Conservation (phyloP, 2,329 filamentous ascomycete species). For the Sclerotinia glacialis region DNA sequence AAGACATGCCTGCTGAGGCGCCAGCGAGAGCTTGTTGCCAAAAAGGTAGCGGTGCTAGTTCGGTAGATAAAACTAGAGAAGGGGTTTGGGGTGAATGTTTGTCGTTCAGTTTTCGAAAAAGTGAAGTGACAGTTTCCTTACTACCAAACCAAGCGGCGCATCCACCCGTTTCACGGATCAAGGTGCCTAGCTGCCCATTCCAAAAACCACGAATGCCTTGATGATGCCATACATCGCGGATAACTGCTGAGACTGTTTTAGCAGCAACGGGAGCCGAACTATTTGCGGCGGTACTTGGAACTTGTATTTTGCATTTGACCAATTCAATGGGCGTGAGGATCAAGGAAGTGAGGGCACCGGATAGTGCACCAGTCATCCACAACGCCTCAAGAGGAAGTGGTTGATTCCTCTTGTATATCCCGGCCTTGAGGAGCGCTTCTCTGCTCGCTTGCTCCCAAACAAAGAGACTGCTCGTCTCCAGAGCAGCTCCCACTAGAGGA, state of each 20-base stretch:
- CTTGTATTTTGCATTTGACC: conserved; percentile 98
- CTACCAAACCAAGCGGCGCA: conserved; percentile 93
- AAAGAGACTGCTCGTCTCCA: conserved; percentile 90
- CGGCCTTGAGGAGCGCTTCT: conserved; percentile 57
- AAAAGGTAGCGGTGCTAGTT: conserved; percentile 62
- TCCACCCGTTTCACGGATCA: conserved; percentile 91
- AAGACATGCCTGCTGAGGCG: conserved; percentile 83
- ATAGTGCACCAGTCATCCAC: conserved; percentile 76
- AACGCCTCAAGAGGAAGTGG: conserved; percentile 73
- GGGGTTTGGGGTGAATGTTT: conserved; percentile 34
- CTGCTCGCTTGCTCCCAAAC: conserved; percentile 81
- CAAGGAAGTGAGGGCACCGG: conserved; percentile 84
- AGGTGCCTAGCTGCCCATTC: conserved; percentile 89
- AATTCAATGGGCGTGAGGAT: conserved; percentile 93
- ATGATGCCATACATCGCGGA: conserved; percentile 75
- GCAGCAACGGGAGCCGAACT: conserved; percentile 46
- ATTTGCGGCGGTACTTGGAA: conserved; percentile 48
- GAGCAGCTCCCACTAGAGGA: conserved; percentile 83
- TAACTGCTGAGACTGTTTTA: conserved; percentile 66
- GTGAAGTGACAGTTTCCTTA: conserved; percentile 72
- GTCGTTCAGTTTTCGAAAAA: conserved; percentile 45
- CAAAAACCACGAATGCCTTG: conserved; percentile 87
- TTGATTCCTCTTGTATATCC: conserved; percentile 50
- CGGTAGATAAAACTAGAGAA: conserved; percentile 19
- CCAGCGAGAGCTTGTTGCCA: conserved; percentile 87